Base-by-base conservation (phyloP, 2,329 filamentous ascomycete species). In the Fusarium compactum region DNA sequence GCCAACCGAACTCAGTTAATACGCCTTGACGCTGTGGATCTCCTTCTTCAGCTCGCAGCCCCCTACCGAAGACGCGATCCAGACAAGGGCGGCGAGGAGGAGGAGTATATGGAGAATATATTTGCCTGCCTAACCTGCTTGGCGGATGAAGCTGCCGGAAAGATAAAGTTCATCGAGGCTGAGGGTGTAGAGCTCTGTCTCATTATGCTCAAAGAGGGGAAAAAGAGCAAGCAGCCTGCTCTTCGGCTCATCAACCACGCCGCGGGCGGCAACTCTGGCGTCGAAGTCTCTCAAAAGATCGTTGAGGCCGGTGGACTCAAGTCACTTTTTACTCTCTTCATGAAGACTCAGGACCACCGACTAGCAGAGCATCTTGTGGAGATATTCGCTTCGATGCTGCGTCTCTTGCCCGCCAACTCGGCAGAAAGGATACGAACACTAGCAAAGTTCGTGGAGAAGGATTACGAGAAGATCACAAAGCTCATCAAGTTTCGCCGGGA, bases 381-480 rank as follows among this genome's bases (percentile, higher is more conserved):
- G 11, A 92, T 98, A 12, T 94, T 98, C 69, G 89, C 92, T 1
- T 93, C 92, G 0, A 86, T 99, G 78, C 85, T 99, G 2, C 90
- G 94, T 25, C 85, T 91, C 6, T 81, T 99, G 2, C 94, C 95
- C 0, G 92, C 90, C 18, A 89, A 93, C 32, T 94, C 93, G 3
- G 85, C 93, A 0, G 86, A 90, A 32, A 88, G 96, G 8, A 97
- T 98, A 73, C 89, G 96, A 6, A 88, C 91, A 1, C 86, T 98
- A 6, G 95, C 95, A 50, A 99, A 99, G 77, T 98, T 98, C 75
- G 92, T 97, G 20, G 96, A 99, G 79, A 97, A 94, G 77, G 90
- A 97, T 70, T 97, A 97, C 78, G 93, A 91, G 72, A 98, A 98
- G 84, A 89, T 94, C 40, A 82, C 78, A 8, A 93, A 90, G 77